Evolutionary conservation across 2,329 filamentous ascomycete genomes (phyloP), one percentile per base, ranked within the genome.

Genomic region (Aquanectria penicillioides): DNA sequence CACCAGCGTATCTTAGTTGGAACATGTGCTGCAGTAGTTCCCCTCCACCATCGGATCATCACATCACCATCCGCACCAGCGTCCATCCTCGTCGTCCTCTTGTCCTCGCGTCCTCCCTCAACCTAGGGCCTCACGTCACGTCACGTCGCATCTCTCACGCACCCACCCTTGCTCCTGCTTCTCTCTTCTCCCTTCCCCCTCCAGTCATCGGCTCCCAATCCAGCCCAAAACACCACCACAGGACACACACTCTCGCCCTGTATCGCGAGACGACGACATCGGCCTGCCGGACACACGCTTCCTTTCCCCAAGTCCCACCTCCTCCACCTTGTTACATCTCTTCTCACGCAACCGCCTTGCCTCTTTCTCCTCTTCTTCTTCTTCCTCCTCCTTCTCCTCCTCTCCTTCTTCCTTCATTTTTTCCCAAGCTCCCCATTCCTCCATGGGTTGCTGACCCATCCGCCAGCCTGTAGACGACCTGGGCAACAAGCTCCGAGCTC

Each of bases 371-470:
- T 26, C 23, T 8, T 23, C 43, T 22, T 23, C 29, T 26, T 36
- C 31, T 51, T 36, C 15, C 6, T n/a, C 33, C 23, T 15, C 20
- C 34, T 31, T 44, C 50, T 12, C 23, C 31, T 36, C 40, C 36
- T 44, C 25, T 36, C 33, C 12, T 25, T 40, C 44, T 59, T 55
- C 28, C 36, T 33, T 52, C 53, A 36, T 55, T 31, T 26, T 25
- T 46, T 28, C 31, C 25, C 31, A 23, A 61, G 25, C 34, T 49
- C 28, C 46, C 46, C 51, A 29, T 25, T 46, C 41, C 57, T 54
- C 51, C 62, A 70, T 70, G 68, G 43, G 59, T 68, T 67, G 68
- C 59, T 70, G 50, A 70, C 68, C 60, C 37, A 28, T 38, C 26
- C 57, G 53, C 28, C 50, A 59, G 56, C 38, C 55, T 64, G 61